phyloP scores from a whole-genome alignment of 148 eudicot species.

The Nepenthes gracilis region DNA sequence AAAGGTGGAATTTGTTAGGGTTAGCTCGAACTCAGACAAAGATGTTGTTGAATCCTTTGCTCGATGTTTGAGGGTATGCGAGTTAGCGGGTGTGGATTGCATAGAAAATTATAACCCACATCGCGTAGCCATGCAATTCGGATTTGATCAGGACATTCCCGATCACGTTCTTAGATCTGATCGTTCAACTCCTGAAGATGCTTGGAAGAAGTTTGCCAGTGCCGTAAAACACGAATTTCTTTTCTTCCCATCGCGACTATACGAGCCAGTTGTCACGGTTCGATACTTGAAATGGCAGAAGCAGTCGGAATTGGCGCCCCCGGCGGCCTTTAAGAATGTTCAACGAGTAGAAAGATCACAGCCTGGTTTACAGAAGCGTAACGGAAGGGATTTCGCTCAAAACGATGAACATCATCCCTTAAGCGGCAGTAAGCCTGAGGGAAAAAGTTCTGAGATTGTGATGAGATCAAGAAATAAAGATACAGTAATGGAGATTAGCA shows the following conservation, averaged over 20 bases:
- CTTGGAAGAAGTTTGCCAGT: constrained; percentile 15
- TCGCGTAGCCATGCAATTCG: constrained; percentile 54
- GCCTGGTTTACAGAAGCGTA: too few species aligned
- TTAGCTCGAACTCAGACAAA: constrained; percentile 4
- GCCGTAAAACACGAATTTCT: constrained; percentile 14
- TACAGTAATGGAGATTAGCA: too few species aligned
- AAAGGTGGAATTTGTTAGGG: constrained; percentile 8
- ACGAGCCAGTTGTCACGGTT: constrained; percentile 19
- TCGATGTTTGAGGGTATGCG: constrained; percentile 24
- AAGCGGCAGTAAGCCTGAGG: too few species aligned
- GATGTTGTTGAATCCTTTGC: constrained; percentile 12
- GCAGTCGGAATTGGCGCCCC: neutral
- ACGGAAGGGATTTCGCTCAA: too few species aligned
- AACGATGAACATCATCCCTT: too few species aligned
- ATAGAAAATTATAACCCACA: constrained; percentile 41
- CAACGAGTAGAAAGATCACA: neutral
- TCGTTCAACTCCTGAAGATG: neutral
- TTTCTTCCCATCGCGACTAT: constrained; percentile 19
- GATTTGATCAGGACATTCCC: constrained; percentile 50
- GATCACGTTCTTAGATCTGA: constrained; percentile 1
- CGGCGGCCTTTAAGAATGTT: neutral
- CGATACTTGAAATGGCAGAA: constrained; percentile 34
- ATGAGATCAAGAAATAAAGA: too few species aligned
- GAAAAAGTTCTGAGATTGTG: neutral
- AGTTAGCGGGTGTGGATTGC: constrained; percentile 29